Evolutionary conservation across 805 yeast genomes (phyloP).

Genomic region (Candida caryicola): DNA sequence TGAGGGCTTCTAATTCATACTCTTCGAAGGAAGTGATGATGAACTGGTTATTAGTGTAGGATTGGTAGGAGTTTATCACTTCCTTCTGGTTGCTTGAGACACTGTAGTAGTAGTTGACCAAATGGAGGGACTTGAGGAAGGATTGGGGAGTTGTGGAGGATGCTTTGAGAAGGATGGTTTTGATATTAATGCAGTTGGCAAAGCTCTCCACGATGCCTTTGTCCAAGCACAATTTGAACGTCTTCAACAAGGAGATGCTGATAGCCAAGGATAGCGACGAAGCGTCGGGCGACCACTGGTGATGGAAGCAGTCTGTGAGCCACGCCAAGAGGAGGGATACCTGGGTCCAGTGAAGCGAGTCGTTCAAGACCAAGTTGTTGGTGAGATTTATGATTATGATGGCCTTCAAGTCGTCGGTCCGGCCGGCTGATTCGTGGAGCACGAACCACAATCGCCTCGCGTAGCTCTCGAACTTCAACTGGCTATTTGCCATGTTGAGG

Average conservation of each 20-base stretch:
- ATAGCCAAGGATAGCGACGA: conserved; percentile 8
- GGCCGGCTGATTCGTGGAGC: conserved; percentile 8
- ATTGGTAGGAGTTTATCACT: conserved; percentile 11
- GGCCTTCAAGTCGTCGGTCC: conserved; percentile 25
- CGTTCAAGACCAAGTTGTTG: conserved; percentile 25
- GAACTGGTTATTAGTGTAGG: conserved; percentile 8
- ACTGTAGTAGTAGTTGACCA: conserved; percentile 19
- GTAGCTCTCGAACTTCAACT: conserved; percentile 28
- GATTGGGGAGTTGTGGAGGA: conserved; percentile 12
- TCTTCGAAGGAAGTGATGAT: conserved; percentile 17
- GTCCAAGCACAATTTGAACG: conserved; percentile 23
- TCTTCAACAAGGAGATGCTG: conserved; percentile 21
- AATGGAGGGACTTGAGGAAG: conserved; percentile 20
- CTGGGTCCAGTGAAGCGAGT: conserved; percentile 23
- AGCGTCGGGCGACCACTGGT: not conserved
- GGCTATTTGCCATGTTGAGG: conserved; percentile 18
- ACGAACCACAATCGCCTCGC: conserved; percentile 34
- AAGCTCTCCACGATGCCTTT: conserved; percentile 18
- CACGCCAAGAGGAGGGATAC: conserved; percentile 25
- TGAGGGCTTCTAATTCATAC: conserved; percentile 15
- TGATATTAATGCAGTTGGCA: conserved; percentile 16
- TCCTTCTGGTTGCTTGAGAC: conserved; percentile 7
- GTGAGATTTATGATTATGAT: conserved; percentile 30
- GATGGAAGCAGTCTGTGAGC: conserved; percentile 20
- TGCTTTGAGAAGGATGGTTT: conserved; percentile 7